Evolutionary conservation across 2,329 filamentous ascomycete genomes (phyloP).

Genomic region (Hymenoscyphus scutula): DNA sequence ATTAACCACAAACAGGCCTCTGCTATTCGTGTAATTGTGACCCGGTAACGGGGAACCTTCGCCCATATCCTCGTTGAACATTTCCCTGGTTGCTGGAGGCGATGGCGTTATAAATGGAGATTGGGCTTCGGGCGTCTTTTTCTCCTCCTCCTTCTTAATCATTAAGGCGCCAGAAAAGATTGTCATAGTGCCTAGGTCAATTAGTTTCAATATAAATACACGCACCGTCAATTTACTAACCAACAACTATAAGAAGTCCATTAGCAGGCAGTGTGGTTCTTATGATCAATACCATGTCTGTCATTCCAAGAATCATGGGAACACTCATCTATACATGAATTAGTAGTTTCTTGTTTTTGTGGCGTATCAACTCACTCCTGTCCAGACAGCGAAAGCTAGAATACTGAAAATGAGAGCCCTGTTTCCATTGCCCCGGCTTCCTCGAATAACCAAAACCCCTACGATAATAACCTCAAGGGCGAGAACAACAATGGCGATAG

Average conservation of each 20-base stretch:
- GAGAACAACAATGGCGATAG: conserved; percentile 33
- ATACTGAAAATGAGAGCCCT: conserved; percentile 30
- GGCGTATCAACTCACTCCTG: conserved; percentile 25
- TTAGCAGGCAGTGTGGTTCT: conserved; percentile 34
- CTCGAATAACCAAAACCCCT: conserved; percentile 28
- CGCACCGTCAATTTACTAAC: conserved; percentile 21
- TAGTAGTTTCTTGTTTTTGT: conserved; percentile 12
- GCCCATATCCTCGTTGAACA: conserved; percentile 22
- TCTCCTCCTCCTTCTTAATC: conserved; percentile 24
- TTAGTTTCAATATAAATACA: neutral
- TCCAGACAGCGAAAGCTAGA: conserved; percentile 34
- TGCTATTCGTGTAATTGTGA: conserved; percentile 27
- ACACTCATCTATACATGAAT: conserved; percentile 31
- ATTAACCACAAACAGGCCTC: conserved; percentile 35
- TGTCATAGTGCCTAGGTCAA: conserved; percentile 27
- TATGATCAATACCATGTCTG: conserved; percentile 29
- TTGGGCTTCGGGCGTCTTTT: conserved; percentile 32
- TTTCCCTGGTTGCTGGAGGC: conserved; percentile 25
- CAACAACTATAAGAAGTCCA: conserved; percentile 34
- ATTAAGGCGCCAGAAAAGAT: conserved; percentile 31
- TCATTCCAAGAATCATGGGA: conserved; percentile 35
- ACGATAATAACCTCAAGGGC: conserved; percentile 34
- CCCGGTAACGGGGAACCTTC: conserved; percentile 31
- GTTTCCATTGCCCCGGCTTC: conserved; percentile 21
- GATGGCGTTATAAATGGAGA: conserved; percentile 34